Percentiles rank a stretch among this genome's conserved stretches.
Evolutionary conservation across 768 basidiomycete species (phyloP).

Genomic region (Termitomyces sp.): DNA sequence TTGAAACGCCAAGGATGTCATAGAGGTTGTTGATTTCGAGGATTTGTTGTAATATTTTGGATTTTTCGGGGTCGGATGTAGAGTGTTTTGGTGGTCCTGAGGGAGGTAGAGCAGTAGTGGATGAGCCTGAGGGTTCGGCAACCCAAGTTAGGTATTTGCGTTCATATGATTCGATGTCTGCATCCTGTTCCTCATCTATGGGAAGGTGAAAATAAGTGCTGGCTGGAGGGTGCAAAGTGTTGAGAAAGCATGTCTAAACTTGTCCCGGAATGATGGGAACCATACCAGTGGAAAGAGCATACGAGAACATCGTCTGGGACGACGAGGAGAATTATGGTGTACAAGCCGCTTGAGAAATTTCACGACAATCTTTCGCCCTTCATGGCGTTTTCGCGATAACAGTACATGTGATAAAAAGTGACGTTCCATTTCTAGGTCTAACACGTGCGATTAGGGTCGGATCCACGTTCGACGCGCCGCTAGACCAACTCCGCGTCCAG

Average conservation of each 20-base stretch:
- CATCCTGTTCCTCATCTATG: constrained; percentile 51
- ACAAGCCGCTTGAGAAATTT: constrained; percentile 5
- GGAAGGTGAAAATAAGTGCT: constrained; percentile 62
- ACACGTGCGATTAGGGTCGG: constrained; percentile 44
- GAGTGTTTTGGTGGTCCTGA: constrained; percentile 1
- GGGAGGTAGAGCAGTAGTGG: constrained; percentile 9
- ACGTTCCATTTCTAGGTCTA: constrained; percentile 12
- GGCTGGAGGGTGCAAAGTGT: constrained; percentile 28
- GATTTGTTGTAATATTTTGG: constrained; percentile 42
- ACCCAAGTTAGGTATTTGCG: constrained; percentile 47
- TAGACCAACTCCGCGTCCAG: constrained; percentile 32
- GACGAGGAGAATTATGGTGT: constrained; percentile 1
- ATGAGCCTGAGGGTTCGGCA: constrained; percentile 31
- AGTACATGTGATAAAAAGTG: constrained; percentile 32
- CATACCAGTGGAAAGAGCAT: constrained; percentile 40
- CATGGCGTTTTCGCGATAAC: constrained; percentile 55
- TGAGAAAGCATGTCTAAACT: constrained; percentile 2
- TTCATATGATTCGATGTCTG: constrained; percentile 39
- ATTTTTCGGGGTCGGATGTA: constrained; percentile 5
- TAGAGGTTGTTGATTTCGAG: constrained; percentile 66
- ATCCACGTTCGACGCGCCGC: not conserved
- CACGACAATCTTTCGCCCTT: constrained; percentile 4
- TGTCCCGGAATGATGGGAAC: not conserved
- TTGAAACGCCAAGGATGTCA: constrained; percentile 61
- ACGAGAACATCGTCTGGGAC: constrained; percentile 35